Evolutionary conservation across 306 rosid genomes (phyloP), one percentile per base, ranked within the genome.

Genomic region (Trifolium subterraneum): DNA sequence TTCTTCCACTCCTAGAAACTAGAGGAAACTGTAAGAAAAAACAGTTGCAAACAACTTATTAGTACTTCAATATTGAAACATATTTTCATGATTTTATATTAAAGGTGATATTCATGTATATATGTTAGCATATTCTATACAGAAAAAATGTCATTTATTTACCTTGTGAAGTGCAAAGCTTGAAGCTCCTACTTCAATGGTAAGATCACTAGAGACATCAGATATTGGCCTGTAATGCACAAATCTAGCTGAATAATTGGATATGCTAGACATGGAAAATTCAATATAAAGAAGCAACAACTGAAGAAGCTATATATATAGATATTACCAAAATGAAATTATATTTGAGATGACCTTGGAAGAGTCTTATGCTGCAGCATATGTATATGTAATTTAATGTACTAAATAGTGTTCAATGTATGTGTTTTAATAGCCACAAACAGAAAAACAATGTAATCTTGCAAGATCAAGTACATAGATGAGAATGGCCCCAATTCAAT

Each of bases 111-210:
- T 68, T 68, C 31, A 54, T 67, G 65, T 52, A 71, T 72, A n/a
- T n/a, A n/a, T n/a, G n/a, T n/a, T n/a, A n/a, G n/a, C n/a, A n/a
- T n/a, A n/a, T n/a, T n/a, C n/a, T n/a, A n/a, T n/a, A n/a, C n/a
- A n/a, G n/a, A n/a, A n/a, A n/a, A n/a, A n/a, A n/a, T n/a, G n/a
- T n/a, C n/a, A n/a, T n/a, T n/a, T n/a, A n/a, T n/a, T n/a, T 76
- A 92, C 99, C 98, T 95, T 92, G 85, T 95, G 99, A 70, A 92
- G 98, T 64, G 98, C 81, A 65, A 95, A 90, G 89, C 80, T 87
- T 16, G 99, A 86, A 59, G 96, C 76, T 86, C 97, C 99, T 4
- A 95, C 84, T 84, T 95, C 99, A 0, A 95, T 76, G 42, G 85
- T 85, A 64, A 95, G 92, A 81, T 95, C 99, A 64, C 97, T 95